phyloP scores from a whole-genome alignment of 352 stramenopile species.

The Pythium scleroteichum region DNA sequence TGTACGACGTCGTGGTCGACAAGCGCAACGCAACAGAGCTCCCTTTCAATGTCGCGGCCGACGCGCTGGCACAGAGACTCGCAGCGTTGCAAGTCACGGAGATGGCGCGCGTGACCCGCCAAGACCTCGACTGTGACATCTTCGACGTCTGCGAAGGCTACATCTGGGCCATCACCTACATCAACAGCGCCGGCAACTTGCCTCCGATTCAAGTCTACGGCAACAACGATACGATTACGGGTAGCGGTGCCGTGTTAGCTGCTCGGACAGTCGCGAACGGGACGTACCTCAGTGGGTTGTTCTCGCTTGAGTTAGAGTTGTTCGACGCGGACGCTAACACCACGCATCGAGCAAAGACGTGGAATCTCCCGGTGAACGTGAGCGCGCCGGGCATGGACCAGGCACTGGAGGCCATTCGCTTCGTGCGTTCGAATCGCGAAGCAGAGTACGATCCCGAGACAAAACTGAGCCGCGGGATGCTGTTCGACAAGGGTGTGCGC shows the following conservation, averaged over 20 bases:
- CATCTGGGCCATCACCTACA: slow-evolving; percentile 66
- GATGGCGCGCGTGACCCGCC: slow-evolving; percentile 33
- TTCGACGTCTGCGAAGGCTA: slow-evolving; percentile 70
- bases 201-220: slow-evolving; percentile 54
- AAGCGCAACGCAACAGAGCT: slow-evolving; percentile 47
- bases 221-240: slow-evolving; percentile 31
- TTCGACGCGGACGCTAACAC: slow-evolving; percentile 44
- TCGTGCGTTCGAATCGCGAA: slow-evolving; percentile 69
- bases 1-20: slow-evolving; percentile 44
- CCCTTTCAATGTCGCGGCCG: slow-evolving; percentile 39
- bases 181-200: slow-evolving; percentile 60
- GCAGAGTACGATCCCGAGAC: slow-evolving; percentile 62
- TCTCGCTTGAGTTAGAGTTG: slow-evolving; percentile 57
- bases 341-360: slow-evolving; percentile 49
- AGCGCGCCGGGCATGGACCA: slow-evolving; percentile 70
- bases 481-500: slow-evolving; percentile 76
- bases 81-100: slow-evolving; percentile 47
- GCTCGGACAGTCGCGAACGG: slow-evolving; percentile 61
- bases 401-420: slow-evolving; percentile 63
- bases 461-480: slow-evolving; percentile 43
- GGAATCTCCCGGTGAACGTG: slow-evolving; percentile 70
- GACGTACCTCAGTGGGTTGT: slow-evolving; percentile 68
- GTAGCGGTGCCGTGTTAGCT: slow-evolving; percentile 30
- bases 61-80: slow-evolving; percentile 35
- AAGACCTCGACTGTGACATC: slow-evolving; percentile 49